Base-by-base conservation (phyloP, 2,329 filamentous ascomycete genomes). In the Fusarium irregulare region DNA sequence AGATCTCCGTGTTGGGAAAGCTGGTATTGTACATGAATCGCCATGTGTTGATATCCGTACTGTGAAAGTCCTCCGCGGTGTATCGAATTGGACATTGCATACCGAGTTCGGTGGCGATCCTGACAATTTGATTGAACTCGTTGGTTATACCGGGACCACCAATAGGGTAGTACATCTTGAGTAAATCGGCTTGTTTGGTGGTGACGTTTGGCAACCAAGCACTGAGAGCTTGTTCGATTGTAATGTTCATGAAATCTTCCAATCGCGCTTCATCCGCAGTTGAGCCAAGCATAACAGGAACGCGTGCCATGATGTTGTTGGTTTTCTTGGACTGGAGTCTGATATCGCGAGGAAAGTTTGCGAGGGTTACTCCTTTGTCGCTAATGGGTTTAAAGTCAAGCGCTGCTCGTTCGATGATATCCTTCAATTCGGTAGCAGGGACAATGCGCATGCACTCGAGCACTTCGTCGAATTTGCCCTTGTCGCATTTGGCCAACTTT, bases 21-120 rank as follows among this genome's bases (percentile, higher is more conserved):
- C 85, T 82, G 8, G 80, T 84, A 55, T 83, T 80, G 73, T 83
- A 86, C 30, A 81, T 78, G 59, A 82, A 85, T 28, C 80, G 77
- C 81, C 83, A 86, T 11, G 80, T 76, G 0, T 80, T 78, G 9
- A 84, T 77, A 11, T 74, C 79, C 6, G 78, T 73, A 0, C 60
- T 37, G 0, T 70, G 59, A 12, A 80, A 80, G 4, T 80, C 80
- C 4, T 78, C 70, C 7, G 77, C 72, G 9, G 78, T 75, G 3
- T 70, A 49, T 11, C 60, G 70, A 4, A 62, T 48, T 0, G 73
- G 67, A 7, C 76, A 78, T 14, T 71, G 70, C 23, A 70, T 73
- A 3, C 48, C 30, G 10, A 73, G 37, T 14, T 78, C 74, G 12
- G 71, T 75, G 13, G 56, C 30, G 6, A 78, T 46, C 6, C 47